Evolutionary conservation across 768 basidiomycete genomes (phyloP), one percentile per base, ranked within the genome.

Genomic region (Candolleomyces efflorescens): DNA sequence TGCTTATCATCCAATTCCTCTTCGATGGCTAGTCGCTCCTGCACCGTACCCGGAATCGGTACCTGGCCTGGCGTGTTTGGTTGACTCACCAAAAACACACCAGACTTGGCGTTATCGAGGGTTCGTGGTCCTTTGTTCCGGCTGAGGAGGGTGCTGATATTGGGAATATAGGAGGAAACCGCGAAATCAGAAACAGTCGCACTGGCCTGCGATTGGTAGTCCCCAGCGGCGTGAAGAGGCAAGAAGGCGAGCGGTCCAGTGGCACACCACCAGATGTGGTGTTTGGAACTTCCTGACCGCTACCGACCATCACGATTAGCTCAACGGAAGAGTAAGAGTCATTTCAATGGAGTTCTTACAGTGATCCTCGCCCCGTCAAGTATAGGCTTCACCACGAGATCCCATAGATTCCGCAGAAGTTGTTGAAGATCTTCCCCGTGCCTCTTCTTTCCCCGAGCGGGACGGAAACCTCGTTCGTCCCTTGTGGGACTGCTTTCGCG

Each of bases 11-110:
- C 22, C 43, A 48, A 11, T 12, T 55, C 15, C 6, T 22, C 22
- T 22, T 53, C 10, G 23, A 62, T 45, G 10, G 22, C 48, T 18
- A 27, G 37, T 5, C 41, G 38, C 48, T 64, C 63, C 7, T 26
- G 17, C 10, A 10, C 37, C 18, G 63, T 56, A 3, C 27, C 45
- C 18, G 61, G 63, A 9, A 64, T 60, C 5, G 48, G 54, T 6
- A 48, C 9, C 12, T 53, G 48, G 10, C 41, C 38, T 5, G 53
- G 51, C 2, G 57, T 53, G 5, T 55, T 18, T 32, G 58, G 54
- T 37, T 60, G 56, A n/a, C 63, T 61, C 22, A 62, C 48, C 20
- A 62, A 7, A 10, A 59, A 38, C 9, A 59, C 45, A 5, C 57
- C 53, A 27, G 52, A n/a, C 5, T n/a, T 38, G 2, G 15, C 13